Evolutionary conservation across 225 moss, liverwort and hornwort genomes (phyloP), one percentile per base, ranked within the genome.

Genomic region (Antitrichia curtipendula): DNA sequence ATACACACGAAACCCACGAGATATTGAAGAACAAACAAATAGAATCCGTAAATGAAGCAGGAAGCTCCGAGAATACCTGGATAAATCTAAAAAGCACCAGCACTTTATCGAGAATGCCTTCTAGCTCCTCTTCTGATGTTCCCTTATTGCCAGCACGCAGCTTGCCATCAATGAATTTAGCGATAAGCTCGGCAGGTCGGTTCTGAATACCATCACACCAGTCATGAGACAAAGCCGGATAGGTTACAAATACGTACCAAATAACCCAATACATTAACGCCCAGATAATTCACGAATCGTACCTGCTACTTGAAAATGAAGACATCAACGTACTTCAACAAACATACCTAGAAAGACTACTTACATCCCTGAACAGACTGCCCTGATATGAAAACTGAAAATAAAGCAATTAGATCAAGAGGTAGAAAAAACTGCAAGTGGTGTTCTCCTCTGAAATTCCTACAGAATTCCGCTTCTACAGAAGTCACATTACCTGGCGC

Each of bases 81-180:
- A 99, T 99, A 73, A 93, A 99, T 90, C 99, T 96, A 89, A 99
- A 99, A 57, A 99, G 96, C 91, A 99, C 99, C 85, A 99, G 92
- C 83, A 99, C 99, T 96, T 99, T 99, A 91, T 99, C 99, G 75
- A 99, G 94, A 75, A 95, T 96, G 86, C 97, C 96, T 87, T 99
- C 99, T 56, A 99, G 89, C 93, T 99, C 99, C 94, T 99, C 99
- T 89, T 99, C 99, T 58, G 99, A 99, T 40, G 95, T 97, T 88
- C 99, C 99, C 88, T 99, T 99, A 87, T 99, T 99, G 36, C 99
- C 97, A 92, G 99, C 99, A 90, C 99, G 97, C 75, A 99, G 91
- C 86, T 97, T 99, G 66, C 99, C 96, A 92, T 99, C 99, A 77
- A 99, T 97, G 64, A 99, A 99, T 68, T 99, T 99, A 32, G 97